phyloP scores from a whole-genome alignment of 345 rosid species.

The Gossypium anomalum region DNA sequence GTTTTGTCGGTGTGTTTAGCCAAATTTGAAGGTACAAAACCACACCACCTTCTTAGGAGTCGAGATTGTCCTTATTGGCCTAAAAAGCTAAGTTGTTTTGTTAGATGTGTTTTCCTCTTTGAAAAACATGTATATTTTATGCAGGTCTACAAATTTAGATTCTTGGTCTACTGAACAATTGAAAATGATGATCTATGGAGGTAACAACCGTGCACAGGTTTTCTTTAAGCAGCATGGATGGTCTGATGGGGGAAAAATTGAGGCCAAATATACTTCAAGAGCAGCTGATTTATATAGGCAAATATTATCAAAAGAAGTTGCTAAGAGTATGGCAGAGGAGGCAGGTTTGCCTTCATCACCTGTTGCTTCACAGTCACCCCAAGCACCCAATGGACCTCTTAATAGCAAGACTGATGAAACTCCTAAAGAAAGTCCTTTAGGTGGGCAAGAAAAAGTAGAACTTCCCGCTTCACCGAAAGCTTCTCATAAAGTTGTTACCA shows the following conservation, averaged over 20 bases:
- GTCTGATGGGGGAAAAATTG: conserved; percentile 84
- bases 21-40: background rate
- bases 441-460: conserved; percentile 46
- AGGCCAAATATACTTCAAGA: conserved; percentile 97
- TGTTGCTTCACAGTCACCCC: conserved; percentile 48
- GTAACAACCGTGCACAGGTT: conserved; percentile 84
- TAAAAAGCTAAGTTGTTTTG: background rate
- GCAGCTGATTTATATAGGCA: conserved; percentile 90
- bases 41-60: background rate
- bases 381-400: conserved; percentile 54
- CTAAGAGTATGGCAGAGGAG: conserved; percentile 72
- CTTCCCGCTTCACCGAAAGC: conserved; percentile 50
- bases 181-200: conserved; percentile 78
- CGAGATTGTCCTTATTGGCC: background rate
- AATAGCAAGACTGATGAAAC: conserved; percentile 43
- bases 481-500: conserved; percentile 41
- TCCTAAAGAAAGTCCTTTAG: conserved; percentile 46
- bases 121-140: conserved; percentile 3
- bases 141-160: conserved; percentile 92
- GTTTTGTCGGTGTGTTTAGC: background rate
- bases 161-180: conserved; percentile 90
- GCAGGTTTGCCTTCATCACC: conserved; percentile 60
- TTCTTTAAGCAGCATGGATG: conserved; percentile 98
- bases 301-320: conserved; percentile 77
- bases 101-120: background rate